Conservation (phyloP, 169 alveolate species). For the Condylostoma magnum region DNA sequence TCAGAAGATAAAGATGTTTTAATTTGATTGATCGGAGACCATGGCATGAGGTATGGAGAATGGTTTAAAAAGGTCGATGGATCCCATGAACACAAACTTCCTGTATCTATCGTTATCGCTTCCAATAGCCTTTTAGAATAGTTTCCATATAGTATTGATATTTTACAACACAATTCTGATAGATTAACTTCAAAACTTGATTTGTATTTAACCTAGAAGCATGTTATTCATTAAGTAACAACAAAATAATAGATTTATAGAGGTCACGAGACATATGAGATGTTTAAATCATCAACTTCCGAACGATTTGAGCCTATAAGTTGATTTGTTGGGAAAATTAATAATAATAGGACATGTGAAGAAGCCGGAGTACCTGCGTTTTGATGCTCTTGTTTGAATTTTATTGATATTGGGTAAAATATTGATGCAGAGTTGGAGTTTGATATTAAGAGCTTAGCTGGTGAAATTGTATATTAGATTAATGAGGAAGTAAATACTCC, state of each 20-base stretch:
- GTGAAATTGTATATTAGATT: not conserved
- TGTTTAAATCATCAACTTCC: conserved; percentile 10
- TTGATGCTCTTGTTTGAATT: conserved; percentile 28
- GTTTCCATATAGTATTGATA: conserved; percentile 12
- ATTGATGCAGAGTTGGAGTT: not conserved
- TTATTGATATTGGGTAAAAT: not conserved
- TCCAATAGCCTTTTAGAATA: not conserved
- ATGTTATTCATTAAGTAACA: not conserved
- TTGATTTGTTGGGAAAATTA: conserved; percentile 13
- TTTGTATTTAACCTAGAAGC: conserved; percentile 9
- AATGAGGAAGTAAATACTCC: conserved; percentile 18
- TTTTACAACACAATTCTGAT: conserved; percentile 5
- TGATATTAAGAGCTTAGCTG: not conserved
- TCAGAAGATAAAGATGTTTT: not conserved
- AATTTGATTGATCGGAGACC: conserved; percentile 26
- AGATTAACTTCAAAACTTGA: conserved; percentile 28
- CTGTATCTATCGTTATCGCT: conserved; percentile 17
- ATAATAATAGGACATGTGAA: conserved; percentile 32
- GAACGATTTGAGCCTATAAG: conserved; percentile 8
- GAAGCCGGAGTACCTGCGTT: conserved; percentile 28
- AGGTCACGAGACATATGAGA: conserved; percentile 1
- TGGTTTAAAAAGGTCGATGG: conserved; percentile 26
- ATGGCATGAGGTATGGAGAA: conserved; percentile 35
- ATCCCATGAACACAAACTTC: conserved; percentile 28
- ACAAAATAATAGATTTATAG: not conserved